Percentiles rank a stretch among this genome's conserved stretches.
Conservation (phyloP, 2,329 filamentous ascomycete species). For the Ophiostoma perfectum region DNA sequence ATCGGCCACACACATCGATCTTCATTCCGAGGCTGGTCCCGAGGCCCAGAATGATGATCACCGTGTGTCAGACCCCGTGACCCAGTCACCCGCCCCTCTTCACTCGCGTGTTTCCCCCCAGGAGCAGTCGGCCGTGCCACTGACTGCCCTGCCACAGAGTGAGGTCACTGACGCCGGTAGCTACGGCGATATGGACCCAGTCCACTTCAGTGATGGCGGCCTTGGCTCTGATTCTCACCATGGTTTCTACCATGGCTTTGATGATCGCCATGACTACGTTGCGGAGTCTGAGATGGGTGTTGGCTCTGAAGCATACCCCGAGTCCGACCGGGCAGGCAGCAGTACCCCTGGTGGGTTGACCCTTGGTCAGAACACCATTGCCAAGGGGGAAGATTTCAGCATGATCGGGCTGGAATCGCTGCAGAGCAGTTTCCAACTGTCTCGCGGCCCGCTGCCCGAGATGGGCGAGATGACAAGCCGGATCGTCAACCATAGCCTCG, state of each 20-base stretch:
- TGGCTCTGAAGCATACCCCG: background rate
- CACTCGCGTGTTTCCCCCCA: background rate
- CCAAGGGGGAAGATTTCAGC: constrained; percentile 31
- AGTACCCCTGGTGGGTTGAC: constrained; percentile 4
- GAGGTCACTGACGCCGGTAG: background rate
- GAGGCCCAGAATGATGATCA: background rate
- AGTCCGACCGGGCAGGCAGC: constrained; percentile 22
- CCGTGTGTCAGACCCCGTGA: background rate
- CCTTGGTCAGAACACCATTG: constrained; percentile 30
- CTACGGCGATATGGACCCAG: constrained; percentile 16
- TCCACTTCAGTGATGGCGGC: background rate
- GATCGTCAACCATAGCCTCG: constrained; percentile 52
- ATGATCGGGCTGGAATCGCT: constrained; percentile 29
- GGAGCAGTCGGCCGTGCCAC: constrained; percentile 2
- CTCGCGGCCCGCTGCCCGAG: constrained; percentile 45
- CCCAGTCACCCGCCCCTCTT: background rate
- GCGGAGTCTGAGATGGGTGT: constrained; percentile 30
- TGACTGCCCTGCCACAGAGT: constrained; percentile 9
- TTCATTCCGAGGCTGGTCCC: background rate
- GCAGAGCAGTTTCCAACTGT: constrained; percentile 23
- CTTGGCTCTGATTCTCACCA: background rate
- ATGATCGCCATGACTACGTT: background rate
- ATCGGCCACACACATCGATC: background rate
- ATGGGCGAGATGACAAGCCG: constrained; percentile 52
- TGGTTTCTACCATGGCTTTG: constrained; percentile 2